Percentiles rank a stretch among this genome's conserved stretches.
Evolutionary conservation across 345 rosid genomes (phyloP).

Genomic region (Eucalyptus cloeziana): DNA sequence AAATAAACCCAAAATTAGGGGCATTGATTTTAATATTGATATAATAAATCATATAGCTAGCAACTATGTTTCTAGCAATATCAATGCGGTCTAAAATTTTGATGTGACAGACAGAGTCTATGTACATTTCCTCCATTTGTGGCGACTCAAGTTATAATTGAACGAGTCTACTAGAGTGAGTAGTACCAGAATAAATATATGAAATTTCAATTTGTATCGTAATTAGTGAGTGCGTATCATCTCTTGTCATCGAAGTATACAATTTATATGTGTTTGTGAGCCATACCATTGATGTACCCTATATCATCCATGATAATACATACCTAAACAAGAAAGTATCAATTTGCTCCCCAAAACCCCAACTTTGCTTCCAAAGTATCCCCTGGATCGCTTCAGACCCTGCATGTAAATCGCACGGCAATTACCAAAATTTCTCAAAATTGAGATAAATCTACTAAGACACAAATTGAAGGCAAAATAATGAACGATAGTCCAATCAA

Average conservation of each 20-base stretch:
- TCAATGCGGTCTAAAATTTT: not conserved
- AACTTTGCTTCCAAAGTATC: not conserved
- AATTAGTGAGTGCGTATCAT: fast-evolving
- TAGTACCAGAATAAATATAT: not conserved
- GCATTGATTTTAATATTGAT: not conserved
- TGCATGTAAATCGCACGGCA: not conserved
- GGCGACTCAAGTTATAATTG: not conserved
- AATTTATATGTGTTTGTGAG: not conserved
- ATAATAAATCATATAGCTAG: not conserved
- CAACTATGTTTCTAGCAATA: not conserved
- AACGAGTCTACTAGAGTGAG: not conserved
- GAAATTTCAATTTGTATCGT: not conserved
- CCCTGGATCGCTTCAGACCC: not conserved
- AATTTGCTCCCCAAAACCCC: not conserved
- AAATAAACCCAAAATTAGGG: not conserved
- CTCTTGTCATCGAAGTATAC: not conserved
- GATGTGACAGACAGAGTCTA: not conserved
- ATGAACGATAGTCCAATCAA: not conserved
- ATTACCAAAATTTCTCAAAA: not conserved
- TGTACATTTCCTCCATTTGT: not conserved
- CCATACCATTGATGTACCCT: not conserved
- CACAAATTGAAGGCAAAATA: not conserved
- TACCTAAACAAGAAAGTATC: not conserved
- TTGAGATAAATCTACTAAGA: not conserved
- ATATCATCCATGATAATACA: not conserved